Conservation (phyloP, 805 yeast genomes). For the Saccharomycopsis sp. region DNA sequence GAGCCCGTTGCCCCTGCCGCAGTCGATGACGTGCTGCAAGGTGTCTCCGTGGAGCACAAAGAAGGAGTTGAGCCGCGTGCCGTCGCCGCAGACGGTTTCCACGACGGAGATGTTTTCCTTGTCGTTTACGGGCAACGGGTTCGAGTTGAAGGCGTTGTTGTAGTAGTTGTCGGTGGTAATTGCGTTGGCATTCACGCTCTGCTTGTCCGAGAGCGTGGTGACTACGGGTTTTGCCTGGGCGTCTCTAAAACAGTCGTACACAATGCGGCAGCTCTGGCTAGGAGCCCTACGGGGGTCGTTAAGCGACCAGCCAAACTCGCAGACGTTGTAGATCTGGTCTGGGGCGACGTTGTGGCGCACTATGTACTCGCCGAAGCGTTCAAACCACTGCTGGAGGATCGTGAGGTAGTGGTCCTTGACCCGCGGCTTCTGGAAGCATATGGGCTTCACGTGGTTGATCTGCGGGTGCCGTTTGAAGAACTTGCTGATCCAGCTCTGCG, state of each 20-base stretch:
- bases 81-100: constrained; percentile 17
- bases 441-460: constrained; percentile 11
- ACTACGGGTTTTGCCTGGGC: constrained; percentile 2
- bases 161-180: not conserved
- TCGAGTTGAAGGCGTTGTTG: not conserved
- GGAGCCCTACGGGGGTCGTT: not conserved
- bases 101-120: constrained; percentile 3
- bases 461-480: constrained; percentile 19
- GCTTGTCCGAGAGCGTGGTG: not conserved
- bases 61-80: constrained; percentile 6
- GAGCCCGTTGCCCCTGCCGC: not conserved
- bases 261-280: constrained; percentile 2
- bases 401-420: constrained; percentile 7
- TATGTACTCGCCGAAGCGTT: constrained; percentile 1
- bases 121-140: not conserved
- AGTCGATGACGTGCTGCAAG: constrained; percentile 4
- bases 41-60: constrained; percentile 11
- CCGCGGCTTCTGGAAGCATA: constrained; percentile 18
- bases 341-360: not conserved
- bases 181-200: not conserved
- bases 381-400: constrained; percentile 12
- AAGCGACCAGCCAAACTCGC: constrained; percentile 5
- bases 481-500: constrained; percentile 16
- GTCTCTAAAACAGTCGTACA: constrained; percentile 11
- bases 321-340: constrained; percentile 10